Percentiles rank a stretch among this genome's conserved stretches.
phyloP scores from a whole-genome alignment of 306 rosid genomes.

The Vachellia pachyceras region DNA sequence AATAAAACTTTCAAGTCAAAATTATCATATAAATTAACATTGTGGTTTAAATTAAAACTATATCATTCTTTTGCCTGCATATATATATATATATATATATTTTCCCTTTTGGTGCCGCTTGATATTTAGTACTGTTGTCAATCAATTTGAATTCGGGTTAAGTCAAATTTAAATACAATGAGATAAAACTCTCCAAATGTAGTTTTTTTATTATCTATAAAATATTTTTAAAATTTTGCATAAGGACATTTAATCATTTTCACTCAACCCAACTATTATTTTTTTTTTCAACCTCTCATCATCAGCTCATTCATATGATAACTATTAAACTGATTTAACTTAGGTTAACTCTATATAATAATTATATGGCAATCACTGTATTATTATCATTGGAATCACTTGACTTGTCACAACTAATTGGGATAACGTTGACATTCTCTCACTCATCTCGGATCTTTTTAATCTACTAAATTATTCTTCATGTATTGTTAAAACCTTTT shows the following conservation, averaged over 20 bases:
- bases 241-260: neutral
- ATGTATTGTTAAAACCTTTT: no score
- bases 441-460: neutral
- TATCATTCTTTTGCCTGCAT: conserved; percentile 36
- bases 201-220: no score
- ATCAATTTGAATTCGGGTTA: no score
- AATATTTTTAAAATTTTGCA: neutral
- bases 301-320: neutral
- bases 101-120: neutral
- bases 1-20: no score
- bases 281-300: neutral
- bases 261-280: neutral
- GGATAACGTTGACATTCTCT: neutral
- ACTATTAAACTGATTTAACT: neutral
- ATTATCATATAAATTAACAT: conserved; percentile 40
- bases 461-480: neutral
- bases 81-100: no score
- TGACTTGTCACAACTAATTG: neutral
- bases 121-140: neutral
- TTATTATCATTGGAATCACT: neutral
- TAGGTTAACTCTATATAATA: neutral
- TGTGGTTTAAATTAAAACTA: conserved; percentile 46
- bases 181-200: neutral
- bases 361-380: neutral
- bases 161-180: neutral